Base-by-base conservation (phyloP, 2,329 filamentous ascomycete genomes). In the Alternaria longipes region DNA sequence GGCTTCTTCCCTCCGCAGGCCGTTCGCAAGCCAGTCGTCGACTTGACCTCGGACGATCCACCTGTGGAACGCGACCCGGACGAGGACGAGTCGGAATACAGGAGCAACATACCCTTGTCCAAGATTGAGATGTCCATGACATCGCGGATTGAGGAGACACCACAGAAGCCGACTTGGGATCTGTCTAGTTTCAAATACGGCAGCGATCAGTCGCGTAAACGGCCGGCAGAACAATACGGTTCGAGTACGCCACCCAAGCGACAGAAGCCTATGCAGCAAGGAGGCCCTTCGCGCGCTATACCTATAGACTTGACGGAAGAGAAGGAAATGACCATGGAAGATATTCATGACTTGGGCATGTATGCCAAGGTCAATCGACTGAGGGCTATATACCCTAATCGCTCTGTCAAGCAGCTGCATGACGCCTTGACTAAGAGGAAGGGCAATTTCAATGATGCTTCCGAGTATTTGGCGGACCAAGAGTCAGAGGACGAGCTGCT, bases 31-130 rank as follows among this genome's bases (percentile, higher is more conserved):
- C 73, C 75, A 16, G 75, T 79, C 22, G 81, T 84, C 50, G 72
- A 73, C 36, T 62, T 75, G n/a, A 75, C 73, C 11, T 76, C 73
- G 9, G 89, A 90, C 53, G 78, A 81, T 38, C 73, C 75, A 0
- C 76, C 77, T 3, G 75, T 79, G 12, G 89, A 90, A 56, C 83
- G 85, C 8, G 72, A 77, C 38, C 74, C 78, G 1, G 77, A 80
- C 22, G 78, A 81, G 58, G 77, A 79, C 20, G 73, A 73, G 87
- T 64, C 62, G 5, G 66, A 63, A 20, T 68, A 65, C 70, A 78
- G 79, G 36, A 85, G 85, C 2, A 85, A 89, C 64, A 89, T 91
- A 65, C 86, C 85, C 61, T 85, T 87, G 4, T 85, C 87, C 2
- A 85, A 81, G 46, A 87, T 90, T 65, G 75, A 78, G 54, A 68